Percentiles rank a stretch among this genome's conserved stretches.
These are phyloP conservation scores for Globisporangium paroecandrum DNA, from an alignment of 352 stramenopile genomes.

Conservation along the genomic window DNA sequence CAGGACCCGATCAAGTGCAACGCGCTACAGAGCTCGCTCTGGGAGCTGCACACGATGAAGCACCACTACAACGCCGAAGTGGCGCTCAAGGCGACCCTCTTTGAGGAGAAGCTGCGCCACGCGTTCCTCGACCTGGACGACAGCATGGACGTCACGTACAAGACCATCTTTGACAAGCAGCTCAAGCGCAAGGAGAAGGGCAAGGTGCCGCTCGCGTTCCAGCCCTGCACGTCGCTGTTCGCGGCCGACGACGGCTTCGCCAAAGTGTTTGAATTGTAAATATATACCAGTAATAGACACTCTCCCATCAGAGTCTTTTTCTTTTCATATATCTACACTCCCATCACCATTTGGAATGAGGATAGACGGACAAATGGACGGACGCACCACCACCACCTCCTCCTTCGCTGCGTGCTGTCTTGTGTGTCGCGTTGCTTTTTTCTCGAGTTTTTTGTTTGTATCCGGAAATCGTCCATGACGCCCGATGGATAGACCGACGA, in stretches of 20 bases:
- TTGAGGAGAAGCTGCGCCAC: constrained; percentile 83
- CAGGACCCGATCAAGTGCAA: constrained; percentile 67
- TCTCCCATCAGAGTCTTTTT: background rate
- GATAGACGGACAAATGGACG: background rate
- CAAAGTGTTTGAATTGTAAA: constrained; percentile 74
- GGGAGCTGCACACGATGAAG: constrained; percentile 93
- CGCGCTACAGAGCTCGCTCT: constrained; percentile 92
- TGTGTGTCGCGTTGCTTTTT: background rate
- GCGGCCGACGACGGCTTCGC: constrained; percentile 54
- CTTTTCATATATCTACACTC: constrained; percentile 15
- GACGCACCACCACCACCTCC: background rate
- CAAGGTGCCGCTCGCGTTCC: constrained; percentile 68
- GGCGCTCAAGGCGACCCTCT: constrained; percentile 85
- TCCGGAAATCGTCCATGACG: constrained; percentile 2
- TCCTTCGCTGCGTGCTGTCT: background rate
- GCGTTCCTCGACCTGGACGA: constrained; percentile 79
- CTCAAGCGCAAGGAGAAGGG: constrained; percentile 84
- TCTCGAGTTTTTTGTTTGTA: constrained; percentile 1
- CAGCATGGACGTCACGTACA: constrained; percentile 76
- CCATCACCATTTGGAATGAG: background rate
- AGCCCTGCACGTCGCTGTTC: constrained; percentile 61
- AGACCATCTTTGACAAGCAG: constrained; percentile 73
- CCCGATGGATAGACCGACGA: background rate
- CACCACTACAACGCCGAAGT: constrained; percentile 95
- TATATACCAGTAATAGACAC: constrained; percentile 28